Percentiles rank a stretch among this genome's conserved stretches.
Evolutionary conservation across 495 filamentous ascomycete species (phyloP).

Genomic region (Hypomontagnella submonticulosa): DNA sequence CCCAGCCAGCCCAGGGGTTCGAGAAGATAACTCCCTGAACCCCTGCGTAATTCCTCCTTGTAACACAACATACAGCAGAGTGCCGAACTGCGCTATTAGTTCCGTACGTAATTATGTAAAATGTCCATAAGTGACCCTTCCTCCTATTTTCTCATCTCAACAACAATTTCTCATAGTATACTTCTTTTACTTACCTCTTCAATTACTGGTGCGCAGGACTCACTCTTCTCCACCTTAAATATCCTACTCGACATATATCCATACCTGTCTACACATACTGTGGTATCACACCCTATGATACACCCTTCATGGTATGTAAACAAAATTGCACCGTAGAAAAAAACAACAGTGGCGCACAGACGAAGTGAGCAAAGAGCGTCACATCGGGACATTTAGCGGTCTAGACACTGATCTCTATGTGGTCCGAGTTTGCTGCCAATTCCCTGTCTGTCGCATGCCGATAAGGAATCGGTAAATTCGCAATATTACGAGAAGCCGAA

Average conservation of each 20-base stretch:
- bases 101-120: slow-evolving; percentile 1
- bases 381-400: slow-evolving; percentile 26
- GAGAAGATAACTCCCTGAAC: slow-evolving; percentile 5
- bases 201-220: too few species aligned
- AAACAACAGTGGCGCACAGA: slow-evolving; percentile 26
- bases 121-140: slow-evolving; percentile 6
- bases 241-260: too few species aligned
- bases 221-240: too few species aligned
- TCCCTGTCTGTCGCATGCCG: slow-evolving; percentile 17
- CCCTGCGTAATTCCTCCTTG: slow-evolving; percentile 15
- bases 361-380: slow-evolving; percentile 25
- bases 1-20: too few species aligned
- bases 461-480: slow-evolving; percentile 20
- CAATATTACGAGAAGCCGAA: slow-evolving; percentile 13
- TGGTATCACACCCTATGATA: too few species aligned
- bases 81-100: slow-evolving; percentile 14
- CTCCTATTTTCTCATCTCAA: slow-evolving; percentile 11
- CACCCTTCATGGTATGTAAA: slow-evolving; percentile 13
- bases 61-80: slow-evolving; percentile 17
- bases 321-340: slow-evolving; percentile 13
- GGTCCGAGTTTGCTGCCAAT: slow-evolving; percentile 17
- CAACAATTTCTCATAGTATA: not conserved
- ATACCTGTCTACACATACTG: too few species aligned
- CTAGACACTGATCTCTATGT: slow-evolving; percentile 27
- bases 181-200: too few species aligned